Base-by-base conservation (phyloP, 352 stramenopile genomes). In the Pythium aphanidermatum region DNA sequence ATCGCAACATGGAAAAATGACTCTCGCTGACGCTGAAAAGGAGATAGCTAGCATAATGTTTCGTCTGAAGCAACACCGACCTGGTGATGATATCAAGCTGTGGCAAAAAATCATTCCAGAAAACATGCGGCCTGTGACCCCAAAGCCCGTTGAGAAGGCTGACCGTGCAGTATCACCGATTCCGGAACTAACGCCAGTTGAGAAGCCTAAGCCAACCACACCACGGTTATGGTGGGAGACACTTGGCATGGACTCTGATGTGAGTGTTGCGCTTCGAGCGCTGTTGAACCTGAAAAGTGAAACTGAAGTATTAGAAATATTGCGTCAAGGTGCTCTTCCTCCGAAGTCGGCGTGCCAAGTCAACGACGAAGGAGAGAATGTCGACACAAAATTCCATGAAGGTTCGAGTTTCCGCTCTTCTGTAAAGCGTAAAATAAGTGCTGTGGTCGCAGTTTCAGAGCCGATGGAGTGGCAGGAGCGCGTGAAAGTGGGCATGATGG, bases 391-490 rank as follows among this genome's bases (percentile, higher is more conserved):
- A 46, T 14, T 14, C 29, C 16, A 24, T 25, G 20, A 13, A 17
- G 24, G 41, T 16, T 39, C 38, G 21, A 41, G 29, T n/a, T 27
- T 44, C 10, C 41, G 69, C 0, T 36, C 27, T 14, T 20, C 24
- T 7, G 29, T 56, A 25, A 62, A 57, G 46, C 58, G 71, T 31
- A 83, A 73, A 33, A 31, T 84, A 10, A 84, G 67, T 17, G 75
- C 75, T 9, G 66, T 87, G 0, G 46, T 63, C 20, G 72, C 75
- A 27, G 64, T 85, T 13, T 51, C 70, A 0, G 66, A 85, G 37
- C 68, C 75, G 17, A 87, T 85, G 48, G 63, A 82, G 34, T 83
- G 72, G 70, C 70, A 87, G 16, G 61, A 82, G 30, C 68, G 53
- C 37, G 70, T 85, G 21, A 74, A 69, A 51, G 32, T 83, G 5